Evolutionary conservation across 2,329 filamentous ascomycete species (phyloP).

Genomic region (Diaporthe ampelina): DNA sequence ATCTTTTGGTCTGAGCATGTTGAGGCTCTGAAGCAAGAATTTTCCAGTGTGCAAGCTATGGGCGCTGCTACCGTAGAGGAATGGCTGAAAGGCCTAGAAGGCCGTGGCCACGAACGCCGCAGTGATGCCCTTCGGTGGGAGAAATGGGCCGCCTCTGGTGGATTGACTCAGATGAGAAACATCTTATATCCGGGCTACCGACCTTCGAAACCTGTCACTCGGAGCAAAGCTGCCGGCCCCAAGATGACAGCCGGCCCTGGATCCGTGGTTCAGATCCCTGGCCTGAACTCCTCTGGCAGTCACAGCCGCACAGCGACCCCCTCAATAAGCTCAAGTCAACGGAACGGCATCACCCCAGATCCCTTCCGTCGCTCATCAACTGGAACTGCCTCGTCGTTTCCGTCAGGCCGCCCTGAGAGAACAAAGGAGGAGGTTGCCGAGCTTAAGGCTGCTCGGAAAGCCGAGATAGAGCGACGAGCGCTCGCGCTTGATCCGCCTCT

Average conservation of each 20-base stretch:
- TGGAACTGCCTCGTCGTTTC: conserved; percentile 28
- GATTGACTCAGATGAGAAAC: conserved; percentile 55
- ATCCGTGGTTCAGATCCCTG: conserved; percentile 35
- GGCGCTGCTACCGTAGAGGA: conserved; percentile 79
- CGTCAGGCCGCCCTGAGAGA: conserved; percentile 57
- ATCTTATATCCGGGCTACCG: conserved; percentile 46
- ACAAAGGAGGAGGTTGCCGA: conserved; percentile 74
- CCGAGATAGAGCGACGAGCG: conserved; percentile 81
- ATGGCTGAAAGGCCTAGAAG: conserved; percentile 82
- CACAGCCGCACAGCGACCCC: conserved; percentile 25
- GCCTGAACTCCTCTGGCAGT: conserved; percentile 22
- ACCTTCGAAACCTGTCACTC: conserved; percentile 5
- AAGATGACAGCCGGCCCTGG: background rate
- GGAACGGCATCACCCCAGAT: conserved; percentile 38
- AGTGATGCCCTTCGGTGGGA: conserved; percentile 79
- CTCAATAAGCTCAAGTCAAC: conserved; percentile 37
- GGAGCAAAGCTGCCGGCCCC: background rate
- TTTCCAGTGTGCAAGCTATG: conserved; percentile 73
- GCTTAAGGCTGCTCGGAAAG: conserved; percentile 73
- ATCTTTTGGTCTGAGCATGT: conserved; percentile 75
- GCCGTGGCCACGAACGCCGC: conserved; percentile 71
- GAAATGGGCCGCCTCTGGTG: conserved; percentile 73
- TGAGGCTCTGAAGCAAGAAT: conserved; percentile 72
- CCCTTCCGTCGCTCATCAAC: conserved; percentile 42
- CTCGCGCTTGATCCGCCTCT: conserved; percentile 76